Conservation (phyloP, 106 monocot species). For the Vanilla planifolia region DNA sequence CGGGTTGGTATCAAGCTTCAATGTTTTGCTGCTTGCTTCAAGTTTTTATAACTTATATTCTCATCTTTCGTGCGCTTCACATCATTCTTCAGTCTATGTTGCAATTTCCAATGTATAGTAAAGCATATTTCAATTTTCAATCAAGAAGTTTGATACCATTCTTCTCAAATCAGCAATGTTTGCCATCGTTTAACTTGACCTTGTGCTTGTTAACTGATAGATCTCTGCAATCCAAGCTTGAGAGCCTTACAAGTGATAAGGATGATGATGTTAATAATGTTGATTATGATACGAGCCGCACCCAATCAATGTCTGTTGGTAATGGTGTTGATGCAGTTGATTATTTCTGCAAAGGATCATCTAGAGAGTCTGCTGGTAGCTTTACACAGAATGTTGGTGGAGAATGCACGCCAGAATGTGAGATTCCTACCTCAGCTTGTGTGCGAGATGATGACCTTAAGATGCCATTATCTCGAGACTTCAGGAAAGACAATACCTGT, state of each 20-base stretch:
- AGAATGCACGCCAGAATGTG: conserved; percentile 4
- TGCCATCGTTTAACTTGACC: no score
- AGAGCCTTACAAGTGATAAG: conserved; percentile 38
- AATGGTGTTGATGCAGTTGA: conserved; percentile 15
- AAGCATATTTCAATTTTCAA: no score
- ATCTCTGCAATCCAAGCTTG: conserved; percentile 44
- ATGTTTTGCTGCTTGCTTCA: no score
- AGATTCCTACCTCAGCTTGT: conserved; percentile 11
- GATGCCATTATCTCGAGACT: not conserved
- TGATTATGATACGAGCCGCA: conserved; percentile 17
- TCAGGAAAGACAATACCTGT: not conserved
- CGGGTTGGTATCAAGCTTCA: conserved; percentile 33
- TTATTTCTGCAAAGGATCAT: conserved; percentile 31
- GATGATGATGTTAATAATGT: conserved; percentile 8
- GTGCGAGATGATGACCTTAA: conserved; percentile 13
- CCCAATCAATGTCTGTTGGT: conserved; percentile 13
- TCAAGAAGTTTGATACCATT: no score
- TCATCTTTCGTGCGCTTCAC: no score
- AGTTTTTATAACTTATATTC: no score
- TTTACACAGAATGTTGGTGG: conserved; percentile 21
- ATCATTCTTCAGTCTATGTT: no score
- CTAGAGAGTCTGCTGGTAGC: conserved; percentile 39
- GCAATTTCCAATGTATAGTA: no score
- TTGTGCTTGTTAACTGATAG: no score
- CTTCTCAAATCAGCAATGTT: no score